Percentiles rank a stretch among this genome's conserved stretches.
phyloP scores from a whole-genome alignment of 1,284 basidiomycete species.

The Papiliotrema laurentii region DNA sequence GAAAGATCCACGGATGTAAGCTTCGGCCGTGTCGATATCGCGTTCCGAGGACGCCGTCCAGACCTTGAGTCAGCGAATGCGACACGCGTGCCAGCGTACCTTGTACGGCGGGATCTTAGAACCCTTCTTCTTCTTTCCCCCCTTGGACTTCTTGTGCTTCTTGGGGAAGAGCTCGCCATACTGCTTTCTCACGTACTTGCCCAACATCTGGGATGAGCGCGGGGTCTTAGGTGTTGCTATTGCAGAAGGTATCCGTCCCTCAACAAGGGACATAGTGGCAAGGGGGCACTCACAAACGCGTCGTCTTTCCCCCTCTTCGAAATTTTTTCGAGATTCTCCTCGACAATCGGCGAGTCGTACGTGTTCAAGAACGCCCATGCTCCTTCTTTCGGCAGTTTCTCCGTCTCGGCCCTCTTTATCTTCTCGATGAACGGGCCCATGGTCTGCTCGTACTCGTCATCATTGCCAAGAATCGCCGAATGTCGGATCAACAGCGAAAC shows the following conservation, averaged over 20 bases:
- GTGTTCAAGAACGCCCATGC: constrained; percentile 44
- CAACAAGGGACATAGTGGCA: background rate
- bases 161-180: constrained; percentile 46
- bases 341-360: constrained; percentile 53
- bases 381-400: constrained; percentile 23
- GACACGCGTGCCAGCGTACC: constrained; percentile 10
- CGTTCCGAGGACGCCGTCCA: constrained; percentile 48
- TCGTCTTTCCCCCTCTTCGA: constrained; percentile 45
- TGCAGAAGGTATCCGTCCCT: background rate
- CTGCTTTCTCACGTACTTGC: constrained; percentile 40
- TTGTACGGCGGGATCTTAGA: constrained; percentile 26
- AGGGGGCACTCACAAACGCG: constrained; percentile 26
- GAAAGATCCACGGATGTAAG: constrained; percentile 49
- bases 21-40: constrained; percentile 48
- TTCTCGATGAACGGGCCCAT: constrained; percentile 50
- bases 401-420: constrained; percentile 25
- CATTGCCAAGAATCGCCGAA: constrained; percentile 48
- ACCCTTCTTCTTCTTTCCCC: constrained; percentile 10
- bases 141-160: constrained; percentile 18
- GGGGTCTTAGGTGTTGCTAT: background rate
- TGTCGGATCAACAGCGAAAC: constrained; percentile 44
- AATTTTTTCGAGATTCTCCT: constrained; percentile 71
- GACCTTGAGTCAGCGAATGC: constrained; percentile 22
- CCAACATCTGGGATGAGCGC: constrained; percentile 24
- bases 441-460: constrained; percentile 49